Conservation (phyloP, 352 stramenopile genomes). For the Phytophthora nicotianae region DNA sequence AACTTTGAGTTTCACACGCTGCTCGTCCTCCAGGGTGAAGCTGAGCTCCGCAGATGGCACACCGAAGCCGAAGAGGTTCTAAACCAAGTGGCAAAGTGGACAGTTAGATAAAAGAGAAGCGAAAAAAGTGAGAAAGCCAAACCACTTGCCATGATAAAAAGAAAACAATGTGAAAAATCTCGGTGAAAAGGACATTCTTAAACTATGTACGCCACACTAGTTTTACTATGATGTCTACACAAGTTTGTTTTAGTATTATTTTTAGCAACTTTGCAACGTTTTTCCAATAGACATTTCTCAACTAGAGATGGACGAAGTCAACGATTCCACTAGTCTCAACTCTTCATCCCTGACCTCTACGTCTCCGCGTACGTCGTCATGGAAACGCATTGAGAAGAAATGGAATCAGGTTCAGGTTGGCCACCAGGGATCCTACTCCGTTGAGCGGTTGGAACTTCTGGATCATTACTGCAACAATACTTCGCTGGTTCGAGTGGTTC, state of each 20-base stretch:
- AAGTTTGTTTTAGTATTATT: too few relatives aligned
- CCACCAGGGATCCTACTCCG: constrained; percentile 2
- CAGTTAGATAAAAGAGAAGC: neutral
- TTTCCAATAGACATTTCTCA: neutral
- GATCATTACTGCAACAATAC: constrained; percentile 15
- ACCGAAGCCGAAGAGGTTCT: constrained; percentile 69
- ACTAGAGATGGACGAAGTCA: neutral
- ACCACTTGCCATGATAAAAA: constrained; percentile 13
- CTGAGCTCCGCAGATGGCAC: constrained; percentile 42
- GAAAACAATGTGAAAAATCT: too few relatives aligned
- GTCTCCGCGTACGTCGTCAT: neutral
- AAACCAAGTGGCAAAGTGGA: constrained; percentile 1
- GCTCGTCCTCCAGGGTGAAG: constrained; percentile 42
- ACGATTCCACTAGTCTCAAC: neutral
- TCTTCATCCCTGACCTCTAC: neutral
- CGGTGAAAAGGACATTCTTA: too few relatives aligned
- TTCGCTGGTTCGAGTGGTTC: neutral
- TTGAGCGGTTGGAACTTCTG: constrained; percentile 13
- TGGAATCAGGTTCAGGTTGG: constrained; percentile 11
- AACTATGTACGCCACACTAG: too few relatives aligned
- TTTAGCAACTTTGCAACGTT: too few relatives aligned
- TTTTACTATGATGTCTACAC: too few relatives aligned
- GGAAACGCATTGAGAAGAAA: neutral
- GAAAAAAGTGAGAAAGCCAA: neutral
- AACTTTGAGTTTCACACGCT: constrained; percentile 30